Conservation (phyloP, 306 rosid species). For the barrel medic (Medicago truncatula) region MtrunA17r5.0-ANR NC_053049.1:13506001-13506500, state of each 20-base stretch:
- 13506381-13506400: constrained; percentile 36
- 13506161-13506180: constrained; percentile 98
- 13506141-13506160: constrained; percentile 97
- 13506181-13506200: constrained; percentile 75
- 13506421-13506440: constrained; percentile 43
- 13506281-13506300: constrained; percentile 41
- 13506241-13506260: constrained; percentile 47
- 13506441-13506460: constrained; percentile 50
- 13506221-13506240: constrained; percentile 33
- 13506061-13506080: neutral
- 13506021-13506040: neutral
- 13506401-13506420: constrained; percentile 38
- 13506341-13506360: constrained; percentile 46
- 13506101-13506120: constrained; percentile 43
- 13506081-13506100: constrained; percentile 18
- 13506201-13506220: constrained; percentile 60
- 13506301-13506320: constrained; percentile 43
- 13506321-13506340: constrained; percentile 55
- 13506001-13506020: neutral
- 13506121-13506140: constrained; percentile 89
- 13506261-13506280: constrained; percentile 40
- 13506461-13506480: constrained; percentile 39
- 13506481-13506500: constrained; percentile 46
- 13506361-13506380: constrained; percentile 54
- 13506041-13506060: neutral